Evolutionary conservation across 768 basidiomycete species (phyloP).

Genomic region (Cystoderma amianthinum): DNA sequence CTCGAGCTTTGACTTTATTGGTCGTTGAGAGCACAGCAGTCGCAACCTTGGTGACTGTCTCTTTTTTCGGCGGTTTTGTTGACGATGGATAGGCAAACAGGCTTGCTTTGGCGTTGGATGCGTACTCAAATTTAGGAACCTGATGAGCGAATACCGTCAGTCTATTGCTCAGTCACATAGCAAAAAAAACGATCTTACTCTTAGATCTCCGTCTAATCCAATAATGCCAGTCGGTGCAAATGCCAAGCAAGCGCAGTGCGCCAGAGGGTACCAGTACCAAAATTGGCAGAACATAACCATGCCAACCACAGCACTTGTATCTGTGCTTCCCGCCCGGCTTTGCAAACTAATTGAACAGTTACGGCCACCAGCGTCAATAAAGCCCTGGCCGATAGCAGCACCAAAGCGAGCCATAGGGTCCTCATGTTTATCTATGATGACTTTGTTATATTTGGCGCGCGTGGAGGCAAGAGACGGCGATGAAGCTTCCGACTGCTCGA

Average conservation of each 20-base stretch:
- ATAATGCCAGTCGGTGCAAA: slow-evolving; percentile 96
- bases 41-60: slow-evolving; percentile 85
- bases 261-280: slow-evolving; percentile 99
- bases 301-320: slow-evolving; percentile 94
- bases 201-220: slow-evolving; percentile 79
- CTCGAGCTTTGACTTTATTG: slow-evolving; percentile 92
- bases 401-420: slow-evolving; percentile 99
- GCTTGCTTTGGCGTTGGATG: slow-evolving; percentile 86
- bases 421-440: slow-evolving; percentile 94
- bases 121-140: slow-evolving; percentile 92
- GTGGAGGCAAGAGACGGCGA: slow-evolving; percentile 76
- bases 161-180: no score
- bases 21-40: slow-evolving; percentile 96
- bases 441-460: slow-evolving; percentile 83
- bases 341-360: slow-evolving; percentile 94
- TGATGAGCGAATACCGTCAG: slow-evolving; percentile 22
- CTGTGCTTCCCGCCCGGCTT: slow-evolving; percentile 87
- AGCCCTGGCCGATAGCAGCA: slow-evolving; percentile 90
- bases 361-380: slow-evolving; percentile 95
- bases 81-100: slow-evolving; percentile 88
- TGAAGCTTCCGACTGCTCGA: slow-evolving; percentile 91
- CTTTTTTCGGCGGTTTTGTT: slow-evolving; percentile 87
- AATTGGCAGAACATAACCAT: slow-evolving; percentile 98
- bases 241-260: slow-evolving; percentile 86
- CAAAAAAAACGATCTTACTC: slow-evolving; percentile 34